Percentiles rank a stretch among this genome's conserved stretches.
These are phyloP conservation scores for Boletus rufocinnamomeus DNA, from an alignment of 768 basidiomycete species.

Conservation along the genomic window DNA sequence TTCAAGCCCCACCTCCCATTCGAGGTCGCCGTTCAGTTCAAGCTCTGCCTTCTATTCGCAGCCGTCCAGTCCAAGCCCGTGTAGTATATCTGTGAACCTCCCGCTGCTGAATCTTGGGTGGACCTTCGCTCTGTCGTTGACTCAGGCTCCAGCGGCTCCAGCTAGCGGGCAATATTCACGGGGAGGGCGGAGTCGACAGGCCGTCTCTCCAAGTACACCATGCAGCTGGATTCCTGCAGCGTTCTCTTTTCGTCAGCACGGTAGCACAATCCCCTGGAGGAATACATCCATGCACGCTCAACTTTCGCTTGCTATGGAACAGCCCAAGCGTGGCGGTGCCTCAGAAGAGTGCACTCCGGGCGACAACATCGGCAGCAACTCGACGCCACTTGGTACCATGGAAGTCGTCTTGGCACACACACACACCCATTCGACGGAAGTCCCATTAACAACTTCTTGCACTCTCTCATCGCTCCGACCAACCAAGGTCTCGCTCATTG, in stretches of 20 bases:
- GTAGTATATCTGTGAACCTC: constrained; percentile 5
- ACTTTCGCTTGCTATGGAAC: constrained; percentile 2
- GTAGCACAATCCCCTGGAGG: constrained; percentile 9
- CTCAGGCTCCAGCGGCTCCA: too few relatives aligned
- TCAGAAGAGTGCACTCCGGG: neutral
- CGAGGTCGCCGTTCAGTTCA: too few relatives aligned
- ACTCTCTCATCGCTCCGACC: neutral
- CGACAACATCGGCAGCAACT: neutral
- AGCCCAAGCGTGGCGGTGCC: neutral
- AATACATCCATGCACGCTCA: constrained; percentile 16
- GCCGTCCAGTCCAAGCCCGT: too few relatives aligned
- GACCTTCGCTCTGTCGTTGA: constrained; percentile 19
- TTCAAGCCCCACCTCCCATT: too few relatives aligned
- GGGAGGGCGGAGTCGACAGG: too few relatives aligned
- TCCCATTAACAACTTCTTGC: neutral
- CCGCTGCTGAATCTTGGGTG: constrained; percentile 16
- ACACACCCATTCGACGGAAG: neutral
- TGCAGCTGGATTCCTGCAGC: constrained; percentile 1
- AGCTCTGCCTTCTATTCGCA: too few relatives aligned
- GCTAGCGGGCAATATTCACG: too few relatives aligned
- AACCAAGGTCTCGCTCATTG: constrained; percentile 11
- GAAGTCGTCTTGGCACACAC: constrained; percentile 3
- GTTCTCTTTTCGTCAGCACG: constrained; percentile 13
- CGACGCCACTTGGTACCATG: constrained; percentile 6
- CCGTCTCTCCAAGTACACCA: too few relatives aligned